A percentile compares a stretch with the other conserved stretches of the same genome.
Conservation (phyloP, 768 basidiomycete genomes). For the Mycena metata region DNA sequence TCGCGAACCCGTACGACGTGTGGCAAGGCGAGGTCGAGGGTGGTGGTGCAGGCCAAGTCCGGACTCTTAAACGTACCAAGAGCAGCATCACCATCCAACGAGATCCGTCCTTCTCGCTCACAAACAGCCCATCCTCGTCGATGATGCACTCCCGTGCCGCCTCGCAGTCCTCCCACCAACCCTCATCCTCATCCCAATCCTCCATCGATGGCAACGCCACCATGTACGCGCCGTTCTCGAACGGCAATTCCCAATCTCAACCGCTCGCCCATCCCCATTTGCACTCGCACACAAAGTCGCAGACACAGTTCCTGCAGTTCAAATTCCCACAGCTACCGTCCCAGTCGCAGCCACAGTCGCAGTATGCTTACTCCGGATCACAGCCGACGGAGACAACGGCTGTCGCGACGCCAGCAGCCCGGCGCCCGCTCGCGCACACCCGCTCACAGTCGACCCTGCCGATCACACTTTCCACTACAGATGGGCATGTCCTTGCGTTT, state of each 20-base stretch:
- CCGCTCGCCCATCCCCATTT: constrained; percentile 48
- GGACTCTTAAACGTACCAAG: constrained; percentile 61
- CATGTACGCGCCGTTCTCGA: constrained; percentile 9
- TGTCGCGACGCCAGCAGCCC: constrained; percentile 42
- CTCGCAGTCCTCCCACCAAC: constrained; percentile 57
- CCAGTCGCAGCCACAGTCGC: constrained; percentile 12
- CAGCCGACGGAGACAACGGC: constrained; percentile 20
- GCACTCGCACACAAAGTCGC: constrained; percentile 33
- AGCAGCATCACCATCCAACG: constrained; percentile 74
- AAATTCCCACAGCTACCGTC: constrained; percentile 31
- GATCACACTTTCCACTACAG: constrained; percentile 83
- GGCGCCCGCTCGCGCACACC: constrained; percentile 53
- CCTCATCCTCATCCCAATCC: constrained; percentile 32
- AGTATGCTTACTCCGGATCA: constrained; percentile 4
- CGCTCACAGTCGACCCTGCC: constrained; percentile 65
- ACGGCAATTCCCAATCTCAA: not conserved
- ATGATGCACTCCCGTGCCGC: constrained; percentile 60
- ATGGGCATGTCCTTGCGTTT: constrained; percentile 88
- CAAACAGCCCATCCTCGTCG: constrained; percentile 47
- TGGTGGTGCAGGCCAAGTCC: constrained; percentile 39
- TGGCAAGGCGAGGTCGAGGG: constrained; percentile 56
- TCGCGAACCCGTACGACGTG: constrained; percentile 82
- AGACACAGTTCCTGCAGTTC: constrained; percentile 36
- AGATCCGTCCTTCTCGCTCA: constrained; percentile 63
- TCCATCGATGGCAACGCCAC: constrained; percentile 28